Evolutionary conservation across 2,329 filamentous ascomycete species (phyloP).

Genomic region (Botrytis elliptica): DNA sequence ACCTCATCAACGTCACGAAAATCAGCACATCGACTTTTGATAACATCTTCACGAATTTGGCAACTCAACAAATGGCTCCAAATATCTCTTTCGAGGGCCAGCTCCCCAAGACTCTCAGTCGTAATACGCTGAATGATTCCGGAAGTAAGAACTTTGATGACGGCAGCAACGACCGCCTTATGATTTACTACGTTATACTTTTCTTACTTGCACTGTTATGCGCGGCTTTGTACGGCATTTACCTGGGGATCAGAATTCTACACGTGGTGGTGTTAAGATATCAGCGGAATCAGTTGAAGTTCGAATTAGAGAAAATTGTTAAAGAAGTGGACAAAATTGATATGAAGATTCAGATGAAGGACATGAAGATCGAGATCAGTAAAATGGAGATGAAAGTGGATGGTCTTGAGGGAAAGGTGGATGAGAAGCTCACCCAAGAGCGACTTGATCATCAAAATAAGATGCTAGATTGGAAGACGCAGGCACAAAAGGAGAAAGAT

Average conservation of each 20-base stretch:
- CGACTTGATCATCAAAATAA: background rate
- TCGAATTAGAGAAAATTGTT: background rate
- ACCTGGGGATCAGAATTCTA: background rate
- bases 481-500: background rate
- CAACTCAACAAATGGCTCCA: background rate
- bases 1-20: background rate
- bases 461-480: background rate
- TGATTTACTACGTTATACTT: too few species aligned
- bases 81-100: background rate
- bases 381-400: background rate
- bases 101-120: background rate
- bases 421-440: background rate
- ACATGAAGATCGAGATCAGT: background rate
- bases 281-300: background rate
- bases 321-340: background rate
- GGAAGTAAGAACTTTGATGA: too few species aligned
- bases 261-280: rapidly evolving
- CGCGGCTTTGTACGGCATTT: background rate
- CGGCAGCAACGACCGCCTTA: too few species aligned
- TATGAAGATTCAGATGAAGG: background rate
- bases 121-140: background rate
- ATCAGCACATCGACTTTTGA: background rate
- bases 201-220: background rate
- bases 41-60: background rate
- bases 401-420: background rate